Conservation (phyloP, 164 flowering plant species). For the Houttuynia cordata region DNA sequence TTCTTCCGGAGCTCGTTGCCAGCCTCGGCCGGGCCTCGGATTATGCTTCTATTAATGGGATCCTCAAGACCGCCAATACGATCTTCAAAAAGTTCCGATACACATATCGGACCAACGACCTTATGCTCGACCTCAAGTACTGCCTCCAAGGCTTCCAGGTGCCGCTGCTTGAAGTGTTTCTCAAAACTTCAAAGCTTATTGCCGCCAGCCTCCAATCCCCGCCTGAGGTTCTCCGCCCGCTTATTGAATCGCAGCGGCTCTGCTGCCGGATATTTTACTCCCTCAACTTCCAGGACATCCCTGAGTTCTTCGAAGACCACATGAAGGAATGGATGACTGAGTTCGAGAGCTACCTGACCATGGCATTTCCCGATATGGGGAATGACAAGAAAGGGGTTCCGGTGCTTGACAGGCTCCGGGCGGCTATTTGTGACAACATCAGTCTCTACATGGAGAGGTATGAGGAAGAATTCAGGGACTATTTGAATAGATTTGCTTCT, state of each 20-base stretch:
- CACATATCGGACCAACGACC: slow-evolving; percentile 55
- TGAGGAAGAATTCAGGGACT: slow-evolving; percentile 72
- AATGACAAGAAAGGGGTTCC: slow-evolving; percentile 32
- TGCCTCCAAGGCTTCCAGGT: slow-evolving; percentile 67
- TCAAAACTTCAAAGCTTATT: slow-evolving; percentile 37
- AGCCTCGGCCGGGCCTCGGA: slow-evolving; percentile 42
- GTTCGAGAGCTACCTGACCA: slow-evolving; percentile 54
- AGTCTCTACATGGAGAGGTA: slow-evolving; percentile 82
- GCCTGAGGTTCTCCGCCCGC: slow-evolving; percentile 25
- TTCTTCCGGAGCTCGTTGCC: slow-evolving; percentile 61
- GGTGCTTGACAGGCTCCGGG: slow-evolving; percentile 55
- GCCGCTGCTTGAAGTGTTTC: slow-evolving; percentile 55
- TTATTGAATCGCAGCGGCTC: slow-evolving; percentile 72
- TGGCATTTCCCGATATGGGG: slow-evolving; percentile 45
- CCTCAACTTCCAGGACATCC: slow-evolving; percentile 74
- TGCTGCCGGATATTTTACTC: slow-evolving; percentile 83
- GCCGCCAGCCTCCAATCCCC: slow-evolving; percentile 31
- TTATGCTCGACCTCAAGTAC: slow-evolving; percentile 67
- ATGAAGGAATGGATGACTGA: slow-evolving; percentile 88
- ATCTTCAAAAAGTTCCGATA: slow-evolving; percentile 79
- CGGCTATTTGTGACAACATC: slow-evolving; percentile 86
- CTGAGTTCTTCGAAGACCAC: slow-evolving; percentile 85
- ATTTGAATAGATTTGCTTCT: slow-evolving; percentile 50
- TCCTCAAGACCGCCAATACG: slow-evolving; percentile 66
- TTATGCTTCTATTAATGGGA: slow-evolving; percentile 57